Conservation (phyloP, 495 filamentous ascomycete species). For the Penicillium maclennaniae region DNA sequence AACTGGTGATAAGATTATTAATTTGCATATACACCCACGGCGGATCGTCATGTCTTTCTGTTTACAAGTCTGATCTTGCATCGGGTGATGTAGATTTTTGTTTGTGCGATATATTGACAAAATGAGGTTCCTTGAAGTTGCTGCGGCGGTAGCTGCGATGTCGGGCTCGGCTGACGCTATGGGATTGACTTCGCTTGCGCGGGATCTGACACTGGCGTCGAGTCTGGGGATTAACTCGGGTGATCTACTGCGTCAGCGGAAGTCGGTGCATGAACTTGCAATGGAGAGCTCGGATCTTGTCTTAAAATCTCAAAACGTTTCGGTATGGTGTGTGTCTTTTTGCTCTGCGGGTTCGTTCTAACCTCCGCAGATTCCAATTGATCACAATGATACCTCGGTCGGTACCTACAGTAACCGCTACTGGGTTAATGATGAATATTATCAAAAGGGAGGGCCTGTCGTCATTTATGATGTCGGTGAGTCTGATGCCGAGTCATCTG, state of each 20-base stretch:
- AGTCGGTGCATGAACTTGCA: constrained; percentile 5
- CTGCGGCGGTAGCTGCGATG: constrained; percentile 10
- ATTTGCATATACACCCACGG: constrained; percentile 1
- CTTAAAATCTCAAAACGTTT: constrained; percentile 19
- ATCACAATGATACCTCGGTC: constrained; percentile 36
- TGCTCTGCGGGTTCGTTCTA: background rate
- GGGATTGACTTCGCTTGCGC: constrained; percentile 8
- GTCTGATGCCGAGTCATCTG: constrained; percentile 26
- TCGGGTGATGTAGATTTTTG: background rate
- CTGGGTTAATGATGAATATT: constrained; percentile 50
- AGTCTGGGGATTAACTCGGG: constrained; percentile 23
- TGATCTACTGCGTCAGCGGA: constrained; percentile 9
- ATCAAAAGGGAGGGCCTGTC: constrained; percentile 49
- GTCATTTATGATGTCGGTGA: constrained; percentile 54
- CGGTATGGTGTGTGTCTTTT: constrained; percentile 14
- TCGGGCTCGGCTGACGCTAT: constrained; percentile 8
- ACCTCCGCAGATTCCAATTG: constrained; percentile 39
- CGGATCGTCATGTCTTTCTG: background rate
- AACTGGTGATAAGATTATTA: background rate
- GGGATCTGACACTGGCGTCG: constrained; percentile 26
- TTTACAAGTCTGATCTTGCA: background rate
- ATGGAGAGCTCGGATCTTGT: background rate
- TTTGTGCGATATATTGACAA: background rate
- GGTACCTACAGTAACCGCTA: constrained; percentile 52
- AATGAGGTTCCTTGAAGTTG: constrained; percentile 10